Conservation (phyloP, 2,329 filamentous ascomycete genomes). For the Pseudopyrenochaeta lycopersici region DNA sequence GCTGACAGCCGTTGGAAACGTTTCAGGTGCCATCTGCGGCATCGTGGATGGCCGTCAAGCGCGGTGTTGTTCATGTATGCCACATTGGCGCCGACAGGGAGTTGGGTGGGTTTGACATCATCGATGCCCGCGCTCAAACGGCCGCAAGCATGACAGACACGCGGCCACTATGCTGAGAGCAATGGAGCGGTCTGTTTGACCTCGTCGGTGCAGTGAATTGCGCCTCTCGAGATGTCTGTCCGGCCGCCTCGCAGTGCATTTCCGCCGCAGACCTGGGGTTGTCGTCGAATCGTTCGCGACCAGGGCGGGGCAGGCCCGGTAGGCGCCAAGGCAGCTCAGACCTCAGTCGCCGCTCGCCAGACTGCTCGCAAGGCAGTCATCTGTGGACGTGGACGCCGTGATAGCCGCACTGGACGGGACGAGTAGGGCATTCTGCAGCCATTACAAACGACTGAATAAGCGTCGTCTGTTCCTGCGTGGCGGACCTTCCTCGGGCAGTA, state of each 20-base stretch:
- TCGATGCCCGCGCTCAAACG: slow-evolving; percentile 16
- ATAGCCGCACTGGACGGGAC: slow-evolving; percentile 5
- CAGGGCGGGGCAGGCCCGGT: slow-evolving; percentile 22
- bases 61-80: slow-evolving; percentile 2
- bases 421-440: slow-evolving; percentile 10
- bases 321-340: slow-evolving; percentile 24
- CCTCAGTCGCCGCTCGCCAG: slow-evolving; percentile 8
- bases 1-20: not conserved
- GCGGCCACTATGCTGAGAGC: slow-evolving; percentile 14
- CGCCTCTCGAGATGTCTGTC: not conserved
- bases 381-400: not conserved
- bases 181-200: not conserved
- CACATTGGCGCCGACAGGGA: slow-evolving; percentile 11
- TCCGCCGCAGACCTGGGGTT: no score
- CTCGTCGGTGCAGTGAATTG: not conserved
- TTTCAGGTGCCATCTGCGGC: not conserved
- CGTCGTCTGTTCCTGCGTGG: slow-evolving; percentile 17
- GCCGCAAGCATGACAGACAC: slow-evolving; percentile 19
- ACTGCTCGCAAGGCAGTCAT: slow-evolving; percentile 8
- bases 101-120: slow-evolving; percentile 27
- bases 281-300: slow-evolving; percentile 11
- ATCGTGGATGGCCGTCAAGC: not conserved
- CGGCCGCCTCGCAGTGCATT: no score
- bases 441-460: slow-evolving; percentile 34
- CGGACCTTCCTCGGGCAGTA: slow-evolving; percentile 23